Conservation (phyloP, 2,329 filamentous ascomycete species). For the Bertia moriformis region DNA sequence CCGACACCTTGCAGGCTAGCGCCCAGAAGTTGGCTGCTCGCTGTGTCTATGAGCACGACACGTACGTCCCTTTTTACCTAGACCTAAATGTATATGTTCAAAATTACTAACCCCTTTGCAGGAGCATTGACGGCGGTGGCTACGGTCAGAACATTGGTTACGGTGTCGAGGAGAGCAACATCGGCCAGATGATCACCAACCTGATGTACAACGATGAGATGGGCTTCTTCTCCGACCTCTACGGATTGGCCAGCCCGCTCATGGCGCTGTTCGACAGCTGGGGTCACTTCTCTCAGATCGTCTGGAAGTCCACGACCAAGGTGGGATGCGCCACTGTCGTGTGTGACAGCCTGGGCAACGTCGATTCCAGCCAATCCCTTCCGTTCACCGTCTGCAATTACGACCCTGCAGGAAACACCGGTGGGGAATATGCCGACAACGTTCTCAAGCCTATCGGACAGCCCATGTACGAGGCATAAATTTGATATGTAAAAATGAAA, state of each 20-base stretch:
- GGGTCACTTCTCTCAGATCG: constrained; percentile 66
- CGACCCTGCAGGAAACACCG: constrained; percentile 20
- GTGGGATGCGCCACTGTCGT: constrained; percentile 46
- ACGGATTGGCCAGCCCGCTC: constrained; percentile 29
- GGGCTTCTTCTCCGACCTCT: constrained; percentile 30
- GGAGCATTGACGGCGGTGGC: constrained; percentile 38
- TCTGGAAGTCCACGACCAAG: constrained; percentile 48
- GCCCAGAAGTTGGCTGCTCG: constrained; percentile 47
- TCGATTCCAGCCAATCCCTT: constrained; percentile 31
- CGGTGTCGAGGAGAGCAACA: constrained; percentile 25
- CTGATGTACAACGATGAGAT: constrained; percentile 72
- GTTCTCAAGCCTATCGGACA: background rate
- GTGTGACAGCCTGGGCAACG: constrained; percentile 34
- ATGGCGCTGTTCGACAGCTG: constrained; percentile 47
- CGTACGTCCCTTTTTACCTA: no score
- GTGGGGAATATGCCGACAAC: background rate
- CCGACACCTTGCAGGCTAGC: constrained; percentile 42
- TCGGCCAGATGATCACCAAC: constrained; percentile 40
- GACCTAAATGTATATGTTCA: background rate
- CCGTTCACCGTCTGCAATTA: constrained; percentile 87
- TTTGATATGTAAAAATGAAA: background rate
- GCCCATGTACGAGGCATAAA: background rate
- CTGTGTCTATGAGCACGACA: constrained; percentile 65
- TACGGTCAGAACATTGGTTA: constrained; percentile 92
- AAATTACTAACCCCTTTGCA: constrained; percentile 7